A percentile compares a stretch with the other conserved stretches of the same genome.
These are phyloP conservation scores for Hanseniaspora opuntiae DNA, from an alignment of 805 yeast genomes.

Conservation along the genomic window DNA sequence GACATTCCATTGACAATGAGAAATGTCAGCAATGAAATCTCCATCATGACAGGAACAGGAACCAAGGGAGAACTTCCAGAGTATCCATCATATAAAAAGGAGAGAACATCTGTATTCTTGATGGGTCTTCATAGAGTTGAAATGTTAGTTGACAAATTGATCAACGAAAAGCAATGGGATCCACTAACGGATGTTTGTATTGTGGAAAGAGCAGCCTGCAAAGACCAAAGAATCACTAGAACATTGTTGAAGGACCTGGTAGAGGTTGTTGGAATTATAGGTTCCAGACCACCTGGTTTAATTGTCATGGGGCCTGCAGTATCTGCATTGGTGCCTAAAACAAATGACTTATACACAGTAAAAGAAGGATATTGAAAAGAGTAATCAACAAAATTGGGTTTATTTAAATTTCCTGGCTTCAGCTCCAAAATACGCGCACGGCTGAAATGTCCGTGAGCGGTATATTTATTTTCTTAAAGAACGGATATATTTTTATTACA, in stretches of 20 bases:
- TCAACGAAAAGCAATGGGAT: constrained; percentile 49
- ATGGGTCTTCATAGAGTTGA: constrained; percentile 75
- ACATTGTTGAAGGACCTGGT: constrained; percentile 56
- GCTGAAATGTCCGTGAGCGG: too few species aligned
- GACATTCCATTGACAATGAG: constrained; percentile 85
- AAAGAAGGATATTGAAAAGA: constrained; percentile 26
- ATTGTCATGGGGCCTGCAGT: constrained; percentile 74
- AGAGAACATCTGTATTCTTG: constrained; percentile 72
- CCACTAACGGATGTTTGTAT: constrained; percentile 63
- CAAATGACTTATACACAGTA: constrained; percentile 18
- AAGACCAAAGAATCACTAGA: constrained; percentile 76
- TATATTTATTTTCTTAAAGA: too few species aligned
- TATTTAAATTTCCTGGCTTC: too few species aligned
- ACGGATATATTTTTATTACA: too few species aligned
- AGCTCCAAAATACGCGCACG: too few species aligned
- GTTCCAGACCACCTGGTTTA: constrained; percentile 87
- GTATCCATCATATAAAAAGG: constrained; percentile 55
- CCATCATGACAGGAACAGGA: constrained; percentile 91
- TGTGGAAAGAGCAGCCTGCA: constrained; percentile 83
- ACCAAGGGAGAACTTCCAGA: constrained; percentile 70
- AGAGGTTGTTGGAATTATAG: constrained; percentile 59
- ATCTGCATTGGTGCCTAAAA: constrained; percentile 30
- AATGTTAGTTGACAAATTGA: constrained; percentile 37
- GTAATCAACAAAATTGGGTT: too few species aligned
- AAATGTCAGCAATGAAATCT: constrained; percentile 80